Evolutionary conservation across 2,329 filamentous ascomycete genomes (phyloP).

Genomic region (Claviceps maximensis): DNA sequence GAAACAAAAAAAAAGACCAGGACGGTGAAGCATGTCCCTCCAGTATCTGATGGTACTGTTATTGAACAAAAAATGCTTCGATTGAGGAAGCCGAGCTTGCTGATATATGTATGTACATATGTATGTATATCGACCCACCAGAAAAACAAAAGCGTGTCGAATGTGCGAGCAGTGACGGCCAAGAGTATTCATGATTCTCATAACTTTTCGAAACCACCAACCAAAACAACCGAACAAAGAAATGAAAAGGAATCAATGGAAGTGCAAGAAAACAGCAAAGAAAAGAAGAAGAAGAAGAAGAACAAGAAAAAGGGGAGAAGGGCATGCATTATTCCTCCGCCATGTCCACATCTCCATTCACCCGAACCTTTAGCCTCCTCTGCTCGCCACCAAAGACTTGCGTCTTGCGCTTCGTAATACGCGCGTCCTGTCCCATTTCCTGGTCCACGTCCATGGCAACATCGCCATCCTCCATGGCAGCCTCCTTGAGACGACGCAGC

Average conservation of each 20-base stretch:
- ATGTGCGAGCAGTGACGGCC: neutral
- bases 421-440: slow-evolving; percentile 13
- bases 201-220: neutral
- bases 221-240: neutral
- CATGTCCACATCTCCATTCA: slow-evolving; percentile 23
- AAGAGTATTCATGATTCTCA: neutral
- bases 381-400: slow-evolving; percentile 31
- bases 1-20: too few species aligned
- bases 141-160: too few species aligned
- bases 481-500: slow-evolving; percentile 43
- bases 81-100: neutral
- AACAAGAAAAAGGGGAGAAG: neutral
- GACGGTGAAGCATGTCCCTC: too few species aligned
- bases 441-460: slow-evolving; percentile 31
- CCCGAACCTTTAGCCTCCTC: slow-evolving; percentile 24
- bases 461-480: slow-evolving; percentile 31
- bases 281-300: neutral
- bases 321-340: slow-evolving; percentile 9
- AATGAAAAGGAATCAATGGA: neutral
- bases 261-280: neutral
- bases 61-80: too few species aligned
- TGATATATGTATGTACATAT: too few species aligned
- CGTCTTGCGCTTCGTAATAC: slow-evolving; percentile 15
- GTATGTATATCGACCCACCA: neutral
- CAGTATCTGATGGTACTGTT: too few species aligned